Evolutionary conservation across 495 filamentous ascomycete genomes (phyloP).

Genomic region (Glonium stellatum): DNA sequence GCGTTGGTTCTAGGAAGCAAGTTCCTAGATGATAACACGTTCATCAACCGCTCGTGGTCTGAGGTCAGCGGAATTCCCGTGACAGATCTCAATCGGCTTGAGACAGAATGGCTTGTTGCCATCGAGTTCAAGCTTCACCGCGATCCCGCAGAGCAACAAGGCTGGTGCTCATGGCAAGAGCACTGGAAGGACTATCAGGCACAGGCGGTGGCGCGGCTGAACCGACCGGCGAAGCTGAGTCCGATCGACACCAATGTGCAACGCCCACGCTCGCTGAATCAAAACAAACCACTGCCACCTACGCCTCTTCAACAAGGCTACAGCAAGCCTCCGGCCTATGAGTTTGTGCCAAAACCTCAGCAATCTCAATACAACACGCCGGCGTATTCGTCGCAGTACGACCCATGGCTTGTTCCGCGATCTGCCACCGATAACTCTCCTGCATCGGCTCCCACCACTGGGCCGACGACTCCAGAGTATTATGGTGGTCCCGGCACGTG

Average conservation of each 20-base stretch:
- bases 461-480: conserved; percentile 44
- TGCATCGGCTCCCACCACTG: conserved; percentile 60
- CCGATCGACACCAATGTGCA: conserved; percentile 63
- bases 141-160: conserved; percentile 72
- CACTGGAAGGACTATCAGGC: conserved; percentile 78
- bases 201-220: conserved; percentile 48
- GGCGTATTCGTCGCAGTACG: conserved; percentile 34
- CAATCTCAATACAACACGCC: conserved; percentile 20
- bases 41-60: conserved; percentile 98
- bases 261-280: conserved; percentile 35
- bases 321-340: conserved; percentile 17
- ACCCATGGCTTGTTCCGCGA: conserved; percentile 48
- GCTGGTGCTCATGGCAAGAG: conserved; percentile 72
- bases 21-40: conserved; percentile 98
- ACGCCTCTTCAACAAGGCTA: conserved; percentile 19
- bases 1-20: conserved; percentile 89
- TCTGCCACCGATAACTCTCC: conserved; percentile 58
- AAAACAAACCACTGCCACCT: conserved; percentile 30
- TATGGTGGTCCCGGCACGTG: conserved; percentile 44
- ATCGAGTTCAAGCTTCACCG: conserved; percentile 86
- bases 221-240: conserved; percentile 48
- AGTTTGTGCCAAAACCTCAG: conserved; percentile 19
- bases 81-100: conserved; percentile 77
- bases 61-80: conserved; percentile 94
- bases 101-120: conserved; percentile 82